Evolutionary conservation across 73 alveolate species (phyloP), one percentile per base, ranked within the genome.

Genomic region (Breviolum minutum): DNA sequence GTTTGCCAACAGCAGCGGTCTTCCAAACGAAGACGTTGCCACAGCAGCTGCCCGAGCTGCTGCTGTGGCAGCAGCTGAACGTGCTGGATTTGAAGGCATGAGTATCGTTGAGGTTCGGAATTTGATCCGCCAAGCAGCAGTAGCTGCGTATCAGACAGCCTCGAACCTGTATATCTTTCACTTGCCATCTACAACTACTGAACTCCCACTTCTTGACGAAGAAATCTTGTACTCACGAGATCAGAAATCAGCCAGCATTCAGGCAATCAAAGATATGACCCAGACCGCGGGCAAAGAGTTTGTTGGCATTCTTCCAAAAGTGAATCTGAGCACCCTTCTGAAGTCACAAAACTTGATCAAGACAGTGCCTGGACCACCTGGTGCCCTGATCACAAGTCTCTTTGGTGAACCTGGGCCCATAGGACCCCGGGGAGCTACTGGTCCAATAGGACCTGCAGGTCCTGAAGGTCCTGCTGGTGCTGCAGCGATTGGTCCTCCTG

Each of bases 261-360:
- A 87, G 61, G 95, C 95, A 66, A 87, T 87, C 95, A 87, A 66
- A 32, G 80, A 87, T 68, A 17, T 87, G 84, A 87, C 95, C 26
- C 63, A 66, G 69, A 64, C 95, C 8, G 83, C 48, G 8, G 84
- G 83, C 10, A 83, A 87, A 11, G 95, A 87, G 68, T 19, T 19
- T 17, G 83, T 29, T 40, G 84, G 62, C 29, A 60, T 29, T 83
- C 73, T 24, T 68, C 82, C 82, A 61, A 64, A 87, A 83, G 71
- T 2, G 40, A 54, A 82, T 19, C 30, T 82, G 48, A 54, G 70
- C 68, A 22, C 26, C 68, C 24, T 48, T 70, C 16, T 22, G 22
- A 11, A 7, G 48, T 29, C 16, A 13, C 13, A 30, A 26, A 79
- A 82, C 30, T 79, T 27, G 40, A 82, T 54, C 91, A 82, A 32